Base-by-base conservation (phyloP, 306 rosid genomes). In the Urtica urens region DNA sequence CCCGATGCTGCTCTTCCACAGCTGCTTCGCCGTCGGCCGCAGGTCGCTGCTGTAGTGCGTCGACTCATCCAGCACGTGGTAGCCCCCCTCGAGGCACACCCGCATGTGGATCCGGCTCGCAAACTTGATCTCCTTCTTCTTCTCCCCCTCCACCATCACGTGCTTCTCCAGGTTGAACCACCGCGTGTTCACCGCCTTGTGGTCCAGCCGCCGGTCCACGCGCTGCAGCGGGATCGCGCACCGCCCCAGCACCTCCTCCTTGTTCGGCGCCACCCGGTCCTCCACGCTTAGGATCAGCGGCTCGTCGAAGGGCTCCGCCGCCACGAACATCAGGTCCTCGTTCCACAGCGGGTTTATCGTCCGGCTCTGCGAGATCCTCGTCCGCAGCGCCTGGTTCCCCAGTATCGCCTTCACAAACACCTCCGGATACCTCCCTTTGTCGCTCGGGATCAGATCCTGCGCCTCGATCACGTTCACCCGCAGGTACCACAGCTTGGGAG, bases 41-140 rank as follows among this genome's bases (percentile, higher is more conserved):
- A 88, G 95, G 78, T 88, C 97, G 55, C 97, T 88, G 62, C 97
- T 88, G 56, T 88, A 81, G 70, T 88, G 95, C 21, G 95, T 88
- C 16, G 97, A 88, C 71, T 88, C 97, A 23, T 88, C 97, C 58
- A 84, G 68, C 45, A 88, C 97, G 16, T 88, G 97, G 59, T 88
- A 88, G 38, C 97, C 95, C 23, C 95, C 97, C 74, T 88, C 97
- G 6, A 88, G 73, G 68, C 93, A 88, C 60, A 88, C 34, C 78
- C 97, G 74, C 95, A 67, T 66, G 58, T 88, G 95, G 60, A 88
- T 79, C 73, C 94, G 64, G 69, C 97, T 88, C 0, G 97, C 76
- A 68, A 88, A 88, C 78, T 81, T 88, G 48, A 58, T 66, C 33
- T 88, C 97, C 70, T 84, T 88, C 73, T 88, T 84, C 79, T 84